These are phyloP conservation scores for Exophiala viscosa DNA, from an alignment of 2,329 filamentous ascomycete genomes.

Conservation along the genomic window DNA sequence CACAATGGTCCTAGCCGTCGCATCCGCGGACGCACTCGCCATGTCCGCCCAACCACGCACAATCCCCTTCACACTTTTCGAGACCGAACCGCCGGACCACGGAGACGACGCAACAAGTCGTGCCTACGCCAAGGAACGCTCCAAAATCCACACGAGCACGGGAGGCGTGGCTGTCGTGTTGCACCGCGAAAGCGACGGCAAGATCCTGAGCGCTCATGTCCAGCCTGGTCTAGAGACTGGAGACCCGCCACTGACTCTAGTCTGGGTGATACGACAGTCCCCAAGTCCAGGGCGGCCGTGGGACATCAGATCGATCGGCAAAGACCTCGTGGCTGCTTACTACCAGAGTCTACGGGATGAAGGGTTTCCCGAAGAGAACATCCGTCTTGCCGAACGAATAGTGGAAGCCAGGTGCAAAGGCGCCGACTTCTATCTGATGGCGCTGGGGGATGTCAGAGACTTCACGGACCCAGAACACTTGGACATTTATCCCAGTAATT, in stretches of 20 bases:
- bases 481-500: background rate
- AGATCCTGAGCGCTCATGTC: conserved; percentile 22
- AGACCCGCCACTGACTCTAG: conserved; percentile 23
- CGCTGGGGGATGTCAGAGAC: conserved; percentile 19
- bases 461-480: conserved; percentile 7
- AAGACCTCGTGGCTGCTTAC: conserved; percentile 23
- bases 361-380: conserved; percentile 25
- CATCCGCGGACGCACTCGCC: conserved; percentile 17
- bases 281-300: conserved; percentile 12
- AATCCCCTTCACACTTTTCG: conserved; percentile 26
- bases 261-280: conserved; percentile 24
- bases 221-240: conserved; percentile 23
- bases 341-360: conserved; percentile 27
- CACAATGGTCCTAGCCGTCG: conserved; percentile 25
- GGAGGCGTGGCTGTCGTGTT: conserved; percentile 25
- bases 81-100: conserved; percentile 25
- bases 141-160: conserved; percentile 23
- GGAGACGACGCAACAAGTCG: conserved; percentile 18
- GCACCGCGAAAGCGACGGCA: background rate
- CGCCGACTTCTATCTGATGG: conserved; percentile 16
- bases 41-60: background rate
- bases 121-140: conserved; percentile 16
- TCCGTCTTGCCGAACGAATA: conserved; percentile 23
- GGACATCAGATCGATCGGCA: conserved; percentile 14
- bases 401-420: conserved; percentile 16